Percentiles rank a stretch among this genome's conserved stretches.
These are phyloP conservation scores for Beverwykella pulmonaria DNA, from an alignment of 495 filamentous ascomycete genomes.

Conservation along the genomic window DNA sequence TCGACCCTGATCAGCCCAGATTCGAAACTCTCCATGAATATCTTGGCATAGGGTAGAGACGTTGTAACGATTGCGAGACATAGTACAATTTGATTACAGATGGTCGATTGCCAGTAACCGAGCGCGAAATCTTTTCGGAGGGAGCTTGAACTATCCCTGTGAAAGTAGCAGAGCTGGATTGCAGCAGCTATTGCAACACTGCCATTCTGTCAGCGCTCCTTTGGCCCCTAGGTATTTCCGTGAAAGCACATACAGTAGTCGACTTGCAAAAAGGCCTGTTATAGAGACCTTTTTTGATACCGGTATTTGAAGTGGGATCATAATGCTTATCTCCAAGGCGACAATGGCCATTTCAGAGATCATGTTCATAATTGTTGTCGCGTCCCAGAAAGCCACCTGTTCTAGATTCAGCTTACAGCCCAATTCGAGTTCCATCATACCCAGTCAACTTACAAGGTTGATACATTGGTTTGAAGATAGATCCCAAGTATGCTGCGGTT, in stretches of 20 bases:
- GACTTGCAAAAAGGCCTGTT: neutral
- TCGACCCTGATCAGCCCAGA: neutral
- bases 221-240: too few species aligned
- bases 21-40: neutral
- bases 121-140: neutral
- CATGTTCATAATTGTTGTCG: neutral
- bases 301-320: neutral
- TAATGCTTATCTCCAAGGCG: neutral
- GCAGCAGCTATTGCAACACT: neutral
- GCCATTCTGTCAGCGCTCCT: too few species aligned
- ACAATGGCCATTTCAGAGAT: neutral
- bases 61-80: constrained; percentile 3
- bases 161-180: neutral
- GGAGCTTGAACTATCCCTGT: neutral
- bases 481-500: neutral
- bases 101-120: neutral
- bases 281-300: neutral
- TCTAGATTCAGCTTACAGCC: too few species aligned
- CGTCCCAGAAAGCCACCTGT: too few species aligned
- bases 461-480: neutral
- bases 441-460: neutral
- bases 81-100: neutral
- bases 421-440: too few species aligned
- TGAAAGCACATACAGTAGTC: too few species aligned
- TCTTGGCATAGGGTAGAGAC: neutral